These are phyloP conservation scores for Orbilia javanica DNA, from an alignment of 2,329 filamentous ascomycete species.

Conservation along the genomic window DNA sequence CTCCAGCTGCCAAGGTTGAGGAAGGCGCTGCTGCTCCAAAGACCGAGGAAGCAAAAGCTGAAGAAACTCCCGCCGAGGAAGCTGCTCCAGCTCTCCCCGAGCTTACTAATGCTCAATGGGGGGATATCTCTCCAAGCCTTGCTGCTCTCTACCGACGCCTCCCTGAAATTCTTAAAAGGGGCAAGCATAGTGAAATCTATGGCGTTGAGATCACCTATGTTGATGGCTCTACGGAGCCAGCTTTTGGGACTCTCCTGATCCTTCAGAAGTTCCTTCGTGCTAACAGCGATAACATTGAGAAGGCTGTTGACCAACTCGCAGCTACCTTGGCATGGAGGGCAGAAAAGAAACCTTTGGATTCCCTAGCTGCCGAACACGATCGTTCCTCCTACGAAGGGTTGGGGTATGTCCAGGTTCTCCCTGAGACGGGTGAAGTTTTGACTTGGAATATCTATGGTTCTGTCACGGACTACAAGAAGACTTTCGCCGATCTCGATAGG, in stretches of 20 bases:
- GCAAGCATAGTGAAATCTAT: slow-evolving; percentile 82
- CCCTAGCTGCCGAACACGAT: slow-evolving; percentile 74
- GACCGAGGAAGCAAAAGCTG: not conserved
- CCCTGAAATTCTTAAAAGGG: slow-evolving; percentile 69
- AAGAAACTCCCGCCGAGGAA: slow-evolving; percentile 7
- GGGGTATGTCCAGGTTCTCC: slow-evolving; percentile 83
- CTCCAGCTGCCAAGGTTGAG: slow-evolving; percentile 21
- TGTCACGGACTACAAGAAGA: slow-evolving; percentile 82
- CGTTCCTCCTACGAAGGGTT: slow-evolving; percentile 79
- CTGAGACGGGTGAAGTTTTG: slow-evolving; percentile 74
- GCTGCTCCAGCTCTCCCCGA: slow-evolving; percentile 21
- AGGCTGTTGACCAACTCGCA: slow-evolving; percentile 81
- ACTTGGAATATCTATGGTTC: slow-evolving; percentile 95
- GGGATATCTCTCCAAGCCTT: slow-evolving; percentile 65
- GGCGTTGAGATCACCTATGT: slow-evolving; percentile 75
- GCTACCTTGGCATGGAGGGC: slow-evolving; percentile 87
- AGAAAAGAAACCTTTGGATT: slow-evolving; percentile 77
- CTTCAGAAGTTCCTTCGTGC: slow-evolving; percentile 94
- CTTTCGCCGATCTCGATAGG: slow-evolving; percentile 85
- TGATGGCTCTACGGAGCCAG: slow-evolving; percentile 20
- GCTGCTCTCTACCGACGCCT: slow-evolving; percentile 73
- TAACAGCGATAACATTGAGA: slow-evolving; percentile 80
- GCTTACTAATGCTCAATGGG: slow-evolving; percentile 51
- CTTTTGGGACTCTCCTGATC: slow-evolving; percentile 66
- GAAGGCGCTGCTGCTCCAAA: slow-evolving; percentile 1